Base-by-base conservation (phyloP, 108 stramenopile species). In the Hondaea fermentalgiana region DNA sequence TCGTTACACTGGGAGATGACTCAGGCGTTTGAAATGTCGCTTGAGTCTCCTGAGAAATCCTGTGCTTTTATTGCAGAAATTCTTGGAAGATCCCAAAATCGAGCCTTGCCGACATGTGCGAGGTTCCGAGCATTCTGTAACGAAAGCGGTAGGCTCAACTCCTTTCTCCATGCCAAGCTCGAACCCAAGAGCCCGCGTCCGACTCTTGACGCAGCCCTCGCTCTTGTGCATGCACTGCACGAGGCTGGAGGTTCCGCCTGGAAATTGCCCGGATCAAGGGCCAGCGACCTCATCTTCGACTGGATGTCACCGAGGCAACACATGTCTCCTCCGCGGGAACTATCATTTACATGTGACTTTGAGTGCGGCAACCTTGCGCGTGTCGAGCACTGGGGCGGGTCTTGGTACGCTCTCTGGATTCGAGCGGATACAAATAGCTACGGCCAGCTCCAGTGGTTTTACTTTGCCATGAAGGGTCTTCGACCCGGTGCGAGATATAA, bases 371-470 rank as follows among this genome's bases (percentile, higher is more conserved):
- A 83, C 28, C 76, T 83, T 8, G 76, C 17, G 6, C 19, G 76
- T 43, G 76, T 53, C n/a, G 76, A 83, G 28, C n/a, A 23, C 25
- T 12, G 44, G 12, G 51, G 76, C 28, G 45, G 25, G 25, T 83
- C 76, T 28, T 91, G 91, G 90, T 94, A 94, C 59, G 93, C 93
- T 25, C 87, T 94, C 19, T 92, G 91, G 69, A 71, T 94, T 21
- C 59, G 92, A 23, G 87, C 93, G 4, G 94, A 94, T 49, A 21
- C 92, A 35, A 93, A 94, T 88, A 92, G 91, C 16, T 88, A 25
- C 25, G 91, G 91, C 16, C 91, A 91, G 64, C 72, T 43, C 17
- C 92, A 93, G 90, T 94, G 94, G 94, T 94, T 94, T 91, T 94
- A 94, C 72, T 94, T 94, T 47, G 89, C 91, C 45, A 92, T 94